These are phyloP conservation scores for Prunus mongolica DNA, from an alignment of 306 rosid genomes.

Conservation along the genomic window DNA sequence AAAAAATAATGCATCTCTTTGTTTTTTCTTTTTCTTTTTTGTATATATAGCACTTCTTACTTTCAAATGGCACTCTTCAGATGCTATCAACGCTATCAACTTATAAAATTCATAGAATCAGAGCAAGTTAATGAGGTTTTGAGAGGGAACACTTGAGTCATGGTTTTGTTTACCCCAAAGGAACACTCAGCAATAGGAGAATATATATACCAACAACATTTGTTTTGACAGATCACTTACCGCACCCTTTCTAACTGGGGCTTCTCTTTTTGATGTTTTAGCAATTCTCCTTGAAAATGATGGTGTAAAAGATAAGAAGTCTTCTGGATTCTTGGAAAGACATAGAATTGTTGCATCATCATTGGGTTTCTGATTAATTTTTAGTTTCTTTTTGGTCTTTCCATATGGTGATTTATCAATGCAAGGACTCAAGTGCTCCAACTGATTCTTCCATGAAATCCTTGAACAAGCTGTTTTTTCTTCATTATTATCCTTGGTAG, in stretches of 20 bases:
- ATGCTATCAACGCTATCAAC: too few relatives aligned
- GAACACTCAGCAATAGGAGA: neutral
- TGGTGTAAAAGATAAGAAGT: neutral
- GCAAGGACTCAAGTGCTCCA: neutral
- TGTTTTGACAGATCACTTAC: conserved; percentile 1
- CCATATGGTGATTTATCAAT: neutral
- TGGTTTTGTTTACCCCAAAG: neutral
- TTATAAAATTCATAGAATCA: neutral
- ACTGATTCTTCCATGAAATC: neutral
- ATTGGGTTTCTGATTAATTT: neutral
- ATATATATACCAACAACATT: neutral
- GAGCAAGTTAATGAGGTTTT: neutral
- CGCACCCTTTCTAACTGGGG: neutral
- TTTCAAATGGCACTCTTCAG: neutral
- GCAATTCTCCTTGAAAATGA: neutral
- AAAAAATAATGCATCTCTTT: neutral
- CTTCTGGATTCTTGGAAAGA: neutral
- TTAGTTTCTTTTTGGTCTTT: neutral
- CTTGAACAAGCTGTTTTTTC: neutral
- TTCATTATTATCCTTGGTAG: neutral
- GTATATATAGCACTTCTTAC: neutral
- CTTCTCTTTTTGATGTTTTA: neutral
- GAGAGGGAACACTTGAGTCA: neutral
- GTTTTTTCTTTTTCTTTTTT: neutral
- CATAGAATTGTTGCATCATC: neutral